These are phyloP conservation scores for Fusarium sp. DNA, from an alignment of 2,329 filamentous ascomycete species.

Conservation along the genomic window DNA sequence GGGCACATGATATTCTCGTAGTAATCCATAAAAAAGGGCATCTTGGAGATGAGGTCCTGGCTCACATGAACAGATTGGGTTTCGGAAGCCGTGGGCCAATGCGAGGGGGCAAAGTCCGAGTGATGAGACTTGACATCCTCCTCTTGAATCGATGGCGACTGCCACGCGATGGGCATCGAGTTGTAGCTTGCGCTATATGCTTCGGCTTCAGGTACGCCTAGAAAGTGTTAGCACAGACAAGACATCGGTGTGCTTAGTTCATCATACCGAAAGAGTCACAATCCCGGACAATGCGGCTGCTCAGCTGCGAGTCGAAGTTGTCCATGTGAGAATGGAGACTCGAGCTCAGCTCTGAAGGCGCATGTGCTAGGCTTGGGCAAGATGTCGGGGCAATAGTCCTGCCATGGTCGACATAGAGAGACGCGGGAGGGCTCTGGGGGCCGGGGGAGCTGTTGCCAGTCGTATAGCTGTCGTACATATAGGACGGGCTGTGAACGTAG, in stretches of 20 bases:
- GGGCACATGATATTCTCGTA: conserved; percentile 94
- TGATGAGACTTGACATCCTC: conserved; percentile 60
- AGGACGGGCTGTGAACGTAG: conserved; percentile 66
- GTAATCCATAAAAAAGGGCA: conserved; percentile 92
- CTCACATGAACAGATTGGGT: conserved; percentile 63
- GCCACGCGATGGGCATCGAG: conserved; percentile 62
- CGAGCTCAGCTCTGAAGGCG: conserved; percentile 70
- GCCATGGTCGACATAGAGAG: conserved; percentile 66
- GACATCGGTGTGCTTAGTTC: conserved; percentile 49
- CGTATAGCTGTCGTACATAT: conserved; percentile 69
- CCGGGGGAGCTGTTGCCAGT: conserved; percentile 63
- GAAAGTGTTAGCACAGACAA: conserved; percentile 53
- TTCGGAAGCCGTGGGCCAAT: conserved; percentile 62
- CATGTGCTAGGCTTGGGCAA: conserved; percentile 71
- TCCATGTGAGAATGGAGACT: conserved; percentile 71
- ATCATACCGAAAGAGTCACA: conserved; percentile 68
- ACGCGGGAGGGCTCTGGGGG: conserved; percentile 66
- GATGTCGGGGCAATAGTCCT: conserved; percentile 65
- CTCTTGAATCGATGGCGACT: conserved; percentile 53
- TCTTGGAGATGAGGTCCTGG: conserved; percentile 77
- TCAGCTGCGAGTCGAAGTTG: conserved; percentile 66
- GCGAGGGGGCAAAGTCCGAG: conserved; percentile 58
- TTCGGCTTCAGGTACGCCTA: conserved; percentile 66
- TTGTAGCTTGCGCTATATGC: conserved; percentile 63
- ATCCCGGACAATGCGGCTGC: conserved; percentile 65